phyloP scores from a whole-genome alignment of 768 basidiomycete species.

The Suillus occidentalis region DNA sequence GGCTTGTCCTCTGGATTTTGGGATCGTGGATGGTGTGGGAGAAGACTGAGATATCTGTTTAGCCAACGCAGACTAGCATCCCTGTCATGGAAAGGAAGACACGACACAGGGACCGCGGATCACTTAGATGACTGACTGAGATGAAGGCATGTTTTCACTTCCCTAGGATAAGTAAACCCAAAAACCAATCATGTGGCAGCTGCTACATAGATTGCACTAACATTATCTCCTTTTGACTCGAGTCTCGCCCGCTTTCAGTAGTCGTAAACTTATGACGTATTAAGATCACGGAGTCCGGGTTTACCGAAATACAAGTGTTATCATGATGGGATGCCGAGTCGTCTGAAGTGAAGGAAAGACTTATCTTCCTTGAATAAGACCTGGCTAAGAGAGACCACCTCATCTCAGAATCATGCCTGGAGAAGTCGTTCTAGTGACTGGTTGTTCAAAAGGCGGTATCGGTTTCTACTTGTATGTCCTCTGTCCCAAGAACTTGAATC shows the following conservation, averaged over 20 bases:
- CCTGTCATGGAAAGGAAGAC: neutral
- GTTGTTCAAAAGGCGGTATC: conserved; percentile 72
- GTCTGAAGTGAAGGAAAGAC: neutral
- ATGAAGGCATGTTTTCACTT: neutral
- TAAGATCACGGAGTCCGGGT: neutral
- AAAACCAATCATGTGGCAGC: neutral
- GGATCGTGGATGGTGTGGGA: neutral
- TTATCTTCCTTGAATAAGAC: neutral
- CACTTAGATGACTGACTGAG: neutral
- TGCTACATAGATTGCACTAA: too few species aligned
- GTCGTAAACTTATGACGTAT: too few species aligned
- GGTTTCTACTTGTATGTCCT: conserved; percentile 60
- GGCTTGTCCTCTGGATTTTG: conserved; percentile 18
- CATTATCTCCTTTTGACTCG: conserved; percentile 17
- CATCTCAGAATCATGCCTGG: neutral
- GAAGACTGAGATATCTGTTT: neutral
- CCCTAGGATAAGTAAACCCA: neutral
- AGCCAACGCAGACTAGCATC: neutral
- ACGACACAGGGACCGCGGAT: neutral
- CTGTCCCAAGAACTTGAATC: neutral
- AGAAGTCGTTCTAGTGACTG: conserved; percentile 66
- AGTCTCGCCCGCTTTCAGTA: too few species aligned
- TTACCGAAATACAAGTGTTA: neutral
- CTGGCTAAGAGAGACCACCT: neutral
- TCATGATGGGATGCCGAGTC: neutral